Evolutionary conservation across 768 basidiomycete genomes (phyloP), one percentile per base, ranked within the genome.

Genomic region (Tricholoma bakamatsutake): DNA sequence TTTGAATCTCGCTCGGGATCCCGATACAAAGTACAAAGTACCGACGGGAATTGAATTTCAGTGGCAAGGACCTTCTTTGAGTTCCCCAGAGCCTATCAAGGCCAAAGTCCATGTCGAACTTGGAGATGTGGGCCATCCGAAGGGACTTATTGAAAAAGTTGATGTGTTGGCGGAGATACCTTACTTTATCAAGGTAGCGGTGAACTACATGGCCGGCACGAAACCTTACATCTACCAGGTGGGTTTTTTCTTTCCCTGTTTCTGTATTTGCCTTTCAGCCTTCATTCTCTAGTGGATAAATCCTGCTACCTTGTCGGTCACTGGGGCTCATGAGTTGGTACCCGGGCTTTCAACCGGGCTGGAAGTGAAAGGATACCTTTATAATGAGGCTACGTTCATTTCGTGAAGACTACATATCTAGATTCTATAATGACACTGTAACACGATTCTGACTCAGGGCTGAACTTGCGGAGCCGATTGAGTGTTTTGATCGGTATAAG

Each of bases 171-270:
- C 90, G 5, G 95, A 99, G 75, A 61, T 61, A 60, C 97, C 97
- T 10, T 85, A 87, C 57, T 84, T 96, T 53, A 73, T 99, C 68
- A 93, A 93, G 76, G 84, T 93, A 70, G 87, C 93, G 58, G 85
- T 99, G 61, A 92, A 87, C 65, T 96, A 96, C 64, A 93, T 93
- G 35, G 85, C 94, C 37, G 90, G 92, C 39, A 93, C 91, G 18
- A 94, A 95, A 69, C 96, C 93, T 0, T 95, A 85, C 69, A 89
- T 96, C 68, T 97, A 96, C 71, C 92, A 95, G 82, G 93, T 88
- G 52, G 53, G 83, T 73, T 39, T 12, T 42, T 8, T 13, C 59
- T 72, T 59, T 72, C 58, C 69, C 69, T 55, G 69, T 54, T n/a
- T 13, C 28, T 59, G 24, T 62, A 66, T 27, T 40, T 31, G 39